phyloP scores from a whole-genome alignment of 78 protist genomes.

The slime mould (Dictyostelium discoideum) region dicty_2.7 NC_007089.4:5662001-5662500 shows the following conservation, averaged over 20 bases:
- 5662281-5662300: not conserved
- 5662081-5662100: not conserved
- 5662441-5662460: too few relatives aligned
- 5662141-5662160: slow-evolving; percentile 24
- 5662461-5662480: not conserved
- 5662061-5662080: slow-evolving; percentile 1
- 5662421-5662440: not conserved
- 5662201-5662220: not conserved
- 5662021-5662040: not conserved
- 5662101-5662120: not conserved
- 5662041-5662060: not conserved
- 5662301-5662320: not conserved
- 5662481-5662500: slow-evolving; percentile 17
- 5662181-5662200: slow-evolving; percentile 53
- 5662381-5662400: not conserved
- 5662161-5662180: slow-evolving; percentile 36
- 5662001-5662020: slow-evolving; percentile 56
- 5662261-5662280: not conserved
- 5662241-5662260: not conserved
- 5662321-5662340: not conserved
- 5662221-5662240: not conserved
- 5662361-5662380: not conserved
- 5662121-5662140: slow-evolving; percentile 41
- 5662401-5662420: not conserved
- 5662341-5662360: not conserved